Evolutionary conservation across 1,284 basidiomycete species (phyloP), one percentile per base, ranked within the genome.

Genomic region (Ganoderma sinense): DNA sequence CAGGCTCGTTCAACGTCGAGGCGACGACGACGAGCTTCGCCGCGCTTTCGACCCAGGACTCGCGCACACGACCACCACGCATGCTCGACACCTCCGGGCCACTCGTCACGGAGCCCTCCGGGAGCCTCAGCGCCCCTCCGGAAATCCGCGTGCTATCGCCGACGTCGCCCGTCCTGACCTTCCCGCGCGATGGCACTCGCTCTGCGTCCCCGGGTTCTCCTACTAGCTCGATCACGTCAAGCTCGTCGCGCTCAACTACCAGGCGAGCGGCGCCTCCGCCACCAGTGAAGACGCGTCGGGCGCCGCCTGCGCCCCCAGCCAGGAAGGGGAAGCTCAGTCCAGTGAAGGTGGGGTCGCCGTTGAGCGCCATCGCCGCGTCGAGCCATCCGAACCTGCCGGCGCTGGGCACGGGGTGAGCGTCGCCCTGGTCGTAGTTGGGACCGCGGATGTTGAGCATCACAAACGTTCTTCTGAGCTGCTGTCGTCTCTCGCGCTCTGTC

Each of bases 281-380:
- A 16, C 87, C 88, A 1, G 76, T 76, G 43, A 88, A 87, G 73
- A 62, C 64, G 62, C 82, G 91, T 55, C 83, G 91, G 73, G 91
- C 90, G 73, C 87, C 91, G 1, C 90, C 91, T 60, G 89, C 91
- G 18, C 82, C 89, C 53, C 91, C 91, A 4, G 80, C 83, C 2
- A 81, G 81, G 60, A 80, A 79, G 64, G 58, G 65, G 39, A 45
- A 62, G 16, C 45, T 53, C 26, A 60, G 68, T n/a, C 60, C 63
- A 11, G 64, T 14, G 26, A 41, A 23, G 16, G 39, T 20, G 3
- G 60, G n/a, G 26, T 62, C 41, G 41, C 39, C 39, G 20, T n/a
- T 73, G 56, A 71, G 66, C 60, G 65, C 70, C 36, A 60, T 71
- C 11, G 72, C 72, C 33, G 68, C 72, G n/a, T 70, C 70, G 14